Conservation (phyloP, 176 grass and related monocot species). For the Puya raimondii region DNA sequence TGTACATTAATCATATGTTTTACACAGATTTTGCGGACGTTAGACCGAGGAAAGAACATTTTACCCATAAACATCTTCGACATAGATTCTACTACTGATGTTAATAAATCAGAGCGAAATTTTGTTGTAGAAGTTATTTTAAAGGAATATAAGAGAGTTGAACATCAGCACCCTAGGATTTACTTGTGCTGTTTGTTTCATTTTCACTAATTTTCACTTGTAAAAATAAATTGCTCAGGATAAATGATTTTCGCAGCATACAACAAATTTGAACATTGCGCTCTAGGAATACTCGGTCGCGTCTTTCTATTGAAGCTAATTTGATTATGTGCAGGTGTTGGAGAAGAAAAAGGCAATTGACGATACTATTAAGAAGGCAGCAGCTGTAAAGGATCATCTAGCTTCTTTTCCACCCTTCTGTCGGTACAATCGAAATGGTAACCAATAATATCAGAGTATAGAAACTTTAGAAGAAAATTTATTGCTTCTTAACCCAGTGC, state of each 20-base stretch:
- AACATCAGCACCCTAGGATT: background rate
- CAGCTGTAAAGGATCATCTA: slow-evolving; percentile 51
- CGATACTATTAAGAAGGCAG: slow-evolving; percentile 49
- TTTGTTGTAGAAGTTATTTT: background rate
- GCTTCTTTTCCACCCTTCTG: slow-evolving; percentile 41
- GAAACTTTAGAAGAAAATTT: background rate
- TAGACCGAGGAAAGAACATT: background rate
- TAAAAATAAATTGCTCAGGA: background rate
- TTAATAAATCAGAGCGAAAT: background rate
- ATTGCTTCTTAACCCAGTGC: background rate
- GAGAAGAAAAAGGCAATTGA: slow-evolving; percentile 53
- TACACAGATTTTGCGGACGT: too few species aligned
- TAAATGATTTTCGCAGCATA: too few species aligned
- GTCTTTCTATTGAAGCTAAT: slow-evolving; percentile 20
- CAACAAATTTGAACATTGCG: background rate
- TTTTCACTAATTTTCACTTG: background rate
- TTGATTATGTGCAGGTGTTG: slow-evolving; percentile 37
- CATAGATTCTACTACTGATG: background rate
- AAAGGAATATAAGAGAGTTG: background rate
- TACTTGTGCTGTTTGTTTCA: background rate
- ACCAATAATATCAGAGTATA: slow-evolving; percentile 9
- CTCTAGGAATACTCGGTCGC: background rate
- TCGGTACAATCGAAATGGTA: slow-evolving; percentile 61
- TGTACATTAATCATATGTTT: too few species aligned
- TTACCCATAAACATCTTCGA: background rate